phyloP scores from a whole-genome alignment of 2,329 filamentous ascomycete genomes.

The Diaporthe capsici region DNA sequence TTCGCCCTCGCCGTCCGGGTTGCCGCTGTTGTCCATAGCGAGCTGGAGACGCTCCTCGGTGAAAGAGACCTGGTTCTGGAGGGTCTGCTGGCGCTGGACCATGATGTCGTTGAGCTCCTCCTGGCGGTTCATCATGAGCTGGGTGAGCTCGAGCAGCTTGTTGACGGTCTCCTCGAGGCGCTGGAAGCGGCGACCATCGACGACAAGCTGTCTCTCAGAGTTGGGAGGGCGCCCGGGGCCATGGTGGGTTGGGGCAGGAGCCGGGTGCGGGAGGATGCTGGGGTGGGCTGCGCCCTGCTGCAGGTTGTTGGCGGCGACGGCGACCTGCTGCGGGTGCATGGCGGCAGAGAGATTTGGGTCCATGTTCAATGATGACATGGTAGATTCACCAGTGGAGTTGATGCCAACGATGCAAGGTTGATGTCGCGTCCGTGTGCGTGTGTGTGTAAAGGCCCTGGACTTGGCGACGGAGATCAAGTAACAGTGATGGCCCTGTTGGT shows the following conservation, averaged over 20 bases:
- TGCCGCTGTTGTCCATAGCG: conserved; percentile 36
- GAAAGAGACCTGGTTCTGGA: conserved; percentile 40
- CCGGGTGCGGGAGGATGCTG: conserved; percentile 35
- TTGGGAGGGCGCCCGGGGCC: conserved; percentile 41
- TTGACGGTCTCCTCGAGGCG: conserved; percentile 40
- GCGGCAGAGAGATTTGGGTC: conserved; percentile 35
- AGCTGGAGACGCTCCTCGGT: conserved; percentile 39
- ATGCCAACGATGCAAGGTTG: not conserved
- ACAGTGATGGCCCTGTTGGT: not conserved
- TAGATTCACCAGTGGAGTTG: too few relatives aligned
- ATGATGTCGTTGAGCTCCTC: conserved; percentile 42
- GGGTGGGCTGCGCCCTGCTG: conserved; percentile 31
- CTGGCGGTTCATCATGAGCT: conserved; percentile 44
- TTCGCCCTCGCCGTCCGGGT: conserved; percentile 29
- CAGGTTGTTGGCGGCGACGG: conserved; percentile 37
- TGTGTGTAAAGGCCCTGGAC: not conserved
- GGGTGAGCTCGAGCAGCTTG: conserved; percentile 43
- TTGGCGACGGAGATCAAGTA: not conserved
- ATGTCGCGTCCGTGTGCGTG: not conserved
- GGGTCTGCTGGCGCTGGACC: conserved; percentile 39
- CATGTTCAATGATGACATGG: conserved; percentile 32
- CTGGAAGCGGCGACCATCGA: conserved; percentile 42
- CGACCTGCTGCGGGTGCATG: conserved; percentile 40
- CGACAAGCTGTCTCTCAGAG: conserved; percentile 37
- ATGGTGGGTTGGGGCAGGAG: conserved; percentile 21